phyloP scores from a whole-genome alignment of 345 rosid species.

The Eucalyptus sp. region DNA sequence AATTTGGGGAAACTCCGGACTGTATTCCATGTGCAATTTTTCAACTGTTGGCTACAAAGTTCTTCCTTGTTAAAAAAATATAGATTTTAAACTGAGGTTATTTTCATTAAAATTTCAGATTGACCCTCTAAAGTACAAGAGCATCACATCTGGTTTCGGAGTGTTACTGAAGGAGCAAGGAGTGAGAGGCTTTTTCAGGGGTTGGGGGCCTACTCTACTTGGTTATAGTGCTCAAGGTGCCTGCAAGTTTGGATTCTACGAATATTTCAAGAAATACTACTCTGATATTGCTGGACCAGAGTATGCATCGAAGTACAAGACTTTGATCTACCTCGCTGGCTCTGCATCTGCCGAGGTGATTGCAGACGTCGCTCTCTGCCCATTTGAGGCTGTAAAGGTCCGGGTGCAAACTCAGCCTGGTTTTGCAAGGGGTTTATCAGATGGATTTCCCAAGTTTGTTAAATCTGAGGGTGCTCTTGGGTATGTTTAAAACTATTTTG shows the following conservation, averaged over 20 bases:
- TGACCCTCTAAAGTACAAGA: slow-evolving; percentile 90
- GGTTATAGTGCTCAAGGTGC: slow-evolving; percentile 99
- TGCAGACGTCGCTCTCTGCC: slow-evolving; percentile 93
- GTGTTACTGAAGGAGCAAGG: slow-evolving; percentile 88
- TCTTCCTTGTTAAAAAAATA: neutral
- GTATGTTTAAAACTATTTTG: slow-evolving; percentile 26
- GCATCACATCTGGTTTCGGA: slow-evolving; percentile 90
- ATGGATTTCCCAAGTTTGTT: slow-evolving; percentile 90
- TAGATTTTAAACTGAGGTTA: neutral
- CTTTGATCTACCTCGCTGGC: slow-evolving; percentile 96
- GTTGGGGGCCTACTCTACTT: slow-evolving; percentile 94
- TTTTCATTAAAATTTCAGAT: slow-evolving; percentile 34
- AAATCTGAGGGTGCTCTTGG: slow-evolving; percentile 83
- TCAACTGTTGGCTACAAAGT: neutral
- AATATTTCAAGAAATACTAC: slow-evolving; percentile 92
- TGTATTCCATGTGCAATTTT: neutral
- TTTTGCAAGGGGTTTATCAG: slow-evolving; percentile 87
- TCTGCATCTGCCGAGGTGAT: slow-evolving; percentile 98
- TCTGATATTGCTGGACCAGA: slow-evolving; percentile 96
- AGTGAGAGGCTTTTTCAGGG: slow-evolving; percentile 85
- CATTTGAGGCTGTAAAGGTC: slow-evolving; percentile 99
- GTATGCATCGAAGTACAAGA: slow-evolving; percentile 70
- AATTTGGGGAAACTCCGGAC: neutral
- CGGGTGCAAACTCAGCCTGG: slow-evolving; percentile 99
- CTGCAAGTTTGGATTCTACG: slow-evolving; percentile 96